These are phyloP conservation scores for Phragmites australis DNA, from an alignment of 176 grass and related monocot genomes.

Conservation along the genomic window DNA sequence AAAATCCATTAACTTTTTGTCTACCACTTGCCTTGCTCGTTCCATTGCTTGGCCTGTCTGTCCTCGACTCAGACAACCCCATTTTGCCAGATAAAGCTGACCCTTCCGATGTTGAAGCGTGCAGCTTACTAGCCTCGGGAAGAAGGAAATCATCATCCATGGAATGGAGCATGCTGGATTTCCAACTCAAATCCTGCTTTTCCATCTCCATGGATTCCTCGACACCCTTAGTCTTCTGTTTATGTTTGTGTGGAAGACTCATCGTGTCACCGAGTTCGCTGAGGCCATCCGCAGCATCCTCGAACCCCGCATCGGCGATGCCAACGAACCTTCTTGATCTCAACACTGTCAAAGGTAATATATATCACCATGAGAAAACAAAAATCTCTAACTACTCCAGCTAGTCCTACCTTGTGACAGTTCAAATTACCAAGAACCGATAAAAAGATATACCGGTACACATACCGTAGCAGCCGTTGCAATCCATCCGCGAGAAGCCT, in stretches of 20 bases:
- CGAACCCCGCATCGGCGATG: not conserved
- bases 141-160: slow-evolving; percentile 34
- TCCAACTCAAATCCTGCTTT: not conserved
- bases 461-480: slow-evolving; percentile 37
- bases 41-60: slow-evolving; percentile 27
- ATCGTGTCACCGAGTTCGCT: not conserved
- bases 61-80: not conserved
- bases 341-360: slow-evolving; percentile 42
- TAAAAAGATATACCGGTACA: not conserved
- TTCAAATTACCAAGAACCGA: not conserved
- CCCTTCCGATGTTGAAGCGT: slow-evolving; percentile 19
- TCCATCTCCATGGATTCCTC: slow-evolving; percentile 1
- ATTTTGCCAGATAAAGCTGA: slow-evolving; percentile 10
- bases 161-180: not conserved
- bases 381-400: not conserved
- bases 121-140: slow-evolving; percentile 1
- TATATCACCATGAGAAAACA: not conserved
- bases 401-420: not conserved
- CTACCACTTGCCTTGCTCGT: slow-evolving; percentile 40
- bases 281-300: slow-evolving; percentile 16
- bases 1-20: not conserved
- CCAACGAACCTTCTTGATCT: slow-evolving; percentile 37
- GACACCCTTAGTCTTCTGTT: not conserved
- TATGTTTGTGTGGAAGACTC: not conserved
- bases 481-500: slow-evolving; percentile 40